phyloP scores from a whole-genome alignment of 1,284 basidiomycete genomes.

The Cerrena zonata region DNA sequence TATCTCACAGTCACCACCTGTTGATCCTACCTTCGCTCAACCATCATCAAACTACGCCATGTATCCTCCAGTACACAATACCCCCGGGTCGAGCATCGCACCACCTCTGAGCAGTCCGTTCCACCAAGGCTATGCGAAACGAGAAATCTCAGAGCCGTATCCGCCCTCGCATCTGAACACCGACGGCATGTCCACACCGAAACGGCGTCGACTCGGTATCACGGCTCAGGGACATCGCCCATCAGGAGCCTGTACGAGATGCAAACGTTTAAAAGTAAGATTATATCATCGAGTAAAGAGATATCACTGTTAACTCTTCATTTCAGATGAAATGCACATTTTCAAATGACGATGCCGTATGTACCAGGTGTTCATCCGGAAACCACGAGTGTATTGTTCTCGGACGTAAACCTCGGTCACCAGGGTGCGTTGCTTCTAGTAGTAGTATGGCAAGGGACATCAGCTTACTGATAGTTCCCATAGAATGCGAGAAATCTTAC shows the following conservation, averaged over 20 bases:
- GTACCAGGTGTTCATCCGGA: conserved; percentile 25
- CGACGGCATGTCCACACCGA: conserved; percentile 6
- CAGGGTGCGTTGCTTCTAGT: conserved; percentile 21
- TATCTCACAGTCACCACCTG: neutral
- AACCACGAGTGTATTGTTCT: conserved; percentile 30
- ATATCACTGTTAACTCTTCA: neutral
- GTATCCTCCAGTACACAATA: too few relatives aligned
- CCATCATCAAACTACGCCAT: too few relatives aligned
- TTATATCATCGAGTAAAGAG: neutral
- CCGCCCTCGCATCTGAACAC: neutral
- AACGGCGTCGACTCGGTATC: neutral
- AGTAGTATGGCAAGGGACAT: neutral
- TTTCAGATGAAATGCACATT: conserved; percentile 32
- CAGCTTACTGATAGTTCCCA: neutral
- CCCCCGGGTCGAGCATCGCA: neutral
- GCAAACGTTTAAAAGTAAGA: conserved; percentile 29
- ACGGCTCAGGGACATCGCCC: neutral
- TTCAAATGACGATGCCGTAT: conserved; percentile 18
- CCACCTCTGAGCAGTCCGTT: neutral
- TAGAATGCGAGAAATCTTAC: conserved; percentile 29
- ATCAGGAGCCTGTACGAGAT: conserved; percentile 27
- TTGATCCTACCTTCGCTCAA: neutral
- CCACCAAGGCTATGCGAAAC: neutral
- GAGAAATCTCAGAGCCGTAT: neutral
- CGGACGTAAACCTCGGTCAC: conserved; percentile 31